Percentiles rank a stretch among this genome's conserved stretches.
Evolutionary conservation across 2,329 filamentous ascomycete species (phyloP).

Genomic region (Xylariaceae sp.): DNA sequence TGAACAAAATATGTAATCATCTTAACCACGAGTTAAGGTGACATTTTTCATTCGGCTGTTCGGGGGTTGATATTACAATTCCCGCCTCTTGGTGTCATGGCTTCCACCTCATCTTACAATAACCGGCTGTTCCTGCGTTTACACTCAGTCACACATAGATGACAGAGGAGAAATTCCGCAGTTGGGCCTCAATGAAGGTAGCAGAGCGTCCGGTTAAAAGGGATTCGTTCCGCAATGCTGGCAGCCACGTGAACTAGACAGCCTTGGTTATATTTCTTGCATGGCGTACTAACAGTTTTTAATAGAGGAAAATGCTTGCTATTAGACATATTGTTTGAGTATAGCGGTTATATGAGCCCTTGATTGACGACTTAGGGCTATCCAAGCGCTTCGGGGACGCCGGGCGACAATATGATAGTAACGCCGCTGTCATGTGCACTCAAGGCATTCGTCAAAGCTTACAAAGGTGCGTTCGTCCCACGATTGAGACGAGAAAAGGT

Average conservation of each 20-base stretch:
- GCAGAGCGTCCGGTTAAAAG: neutral
- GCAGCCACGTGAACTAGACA: conserved; percentile 15
- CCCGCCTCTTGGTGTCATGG: neutral
- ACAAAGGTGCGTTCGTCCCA: neutral
- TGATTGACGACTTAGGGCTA: neutral
- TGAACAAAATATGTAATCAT: neutral
- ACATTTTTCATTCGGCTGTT: conserved; percentile 4
- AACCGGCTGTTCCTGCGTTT: neutral
- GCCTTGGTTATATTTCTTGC: conserved; percentile 11
- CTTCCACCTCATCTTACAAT: neutral
- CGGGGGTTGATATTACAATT: neutral
- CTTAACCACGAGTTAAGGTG: conserved; percentile 2
- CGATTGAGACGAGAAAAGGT: neutral
- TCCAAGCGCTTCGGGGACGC: neutral
- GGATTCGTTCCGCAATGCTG: conserved; percentile 12
- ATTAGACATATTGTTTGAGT: neutral
- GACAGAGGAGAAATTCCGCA: neutral
- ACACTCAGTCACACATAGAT: neutral
- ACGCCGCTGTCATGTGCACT: neutral
- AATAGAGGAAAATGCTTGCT: neutral
- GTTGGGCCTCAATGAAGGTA: neutral
- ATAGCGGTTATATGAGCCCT: neutral
- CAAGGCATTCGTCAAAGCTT: neutral
- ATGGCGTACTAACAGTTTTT: neutral
- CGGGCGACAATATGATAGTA: neutral